phyloP scores from a whole-genome alignment of 1,284 basidiomycete species.

The Tilletia caries region DNA sequence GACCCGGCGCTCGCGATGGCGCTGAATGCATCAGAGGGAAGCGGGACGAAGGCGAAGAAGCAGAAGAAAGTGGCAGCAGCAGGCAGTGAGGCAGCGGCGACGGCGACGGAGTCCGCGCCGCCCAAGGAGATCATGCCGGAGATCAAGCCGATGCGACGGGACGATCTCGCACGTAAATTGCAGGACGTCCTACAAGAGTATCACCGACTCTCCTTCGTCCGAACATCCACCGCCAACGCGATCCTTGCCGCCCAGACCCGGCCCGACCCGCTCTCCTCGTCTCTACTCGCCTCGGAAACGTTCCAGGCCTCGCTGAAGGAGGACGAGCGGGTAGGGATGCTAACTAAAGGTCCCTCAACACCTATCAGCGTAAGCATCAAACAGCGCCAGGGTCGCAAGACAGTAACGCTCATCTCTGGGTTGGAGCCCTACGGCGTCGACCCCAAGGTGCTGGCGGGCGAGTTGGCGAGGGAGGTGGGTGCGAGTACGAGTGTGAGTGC shows the following conservation, averaged over 20 bases:
- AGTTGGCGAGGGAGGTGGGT: background rate
- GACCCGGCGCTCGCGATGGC: background rate
- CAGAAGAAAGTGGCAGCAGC: background rate
- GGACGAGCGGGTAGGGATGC: background rate
- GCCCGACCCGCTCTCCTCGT: background rate
- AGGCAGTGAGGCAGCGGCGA: background rate
- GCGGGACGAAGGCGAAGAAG: background rate
- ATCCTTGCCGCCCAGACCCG: background rate
- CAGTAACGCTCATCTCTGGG: background rate
- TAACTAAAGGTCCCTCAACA: background rate
- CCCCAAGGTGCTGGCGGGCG: background rate
- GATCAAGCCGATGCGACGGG: background rate
- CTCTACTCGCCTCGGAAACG: background rate
- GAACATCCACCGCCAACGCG: background rate
- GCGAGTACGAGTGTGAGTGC: slow-evolving; percentile 7
- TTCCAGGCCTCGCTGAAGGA: background rate
- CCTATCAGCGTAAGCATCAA: slow-evolving; percentile 11
- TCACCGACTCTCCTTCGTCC: background rate
- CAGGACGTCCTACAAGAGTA: background rate
- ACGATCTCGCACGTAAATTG: background rate
- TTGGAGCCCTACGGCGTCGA: slow-evolving; percentile 5
- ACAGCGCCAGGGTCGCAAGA: slow-evolving; percentile 1
- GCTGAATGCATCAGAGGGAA: background rate
- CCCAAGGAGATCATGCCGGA: background rate
- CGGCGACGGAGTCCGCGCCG: background rate